Evolutionary conservation across 306 rosid species (phyloP), one percentile per base, ranked within the genome.

Genomic region (Biancaea sappan): DNA sequence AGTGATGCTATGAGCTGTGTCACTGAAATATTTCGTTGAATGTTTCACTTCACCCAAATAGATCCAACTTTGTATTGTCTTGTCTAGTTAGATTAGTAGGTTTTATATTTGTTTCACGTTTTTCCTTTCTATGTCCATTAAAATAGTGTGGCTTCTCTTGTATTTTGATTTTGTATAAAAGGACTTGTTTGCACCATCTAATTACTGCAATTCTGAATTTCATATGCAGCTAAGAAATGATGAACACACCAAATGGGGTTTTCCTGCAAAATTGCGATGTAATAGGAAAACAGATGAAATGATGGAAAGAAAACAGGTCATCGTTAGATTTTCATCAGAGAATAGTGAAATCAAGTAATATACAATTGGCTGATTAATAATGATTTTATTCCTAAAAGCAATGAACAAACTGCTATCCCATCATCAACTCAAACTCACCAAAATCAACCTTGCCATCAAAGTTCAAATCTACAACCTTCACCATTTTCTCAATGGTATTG

Each of bases 381-480:
- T 13, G 37, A 4, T 60, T 41, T 60, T 65, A 65, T 50, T 71
- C 67, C 72, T 65, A 70, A 57, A 65, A 48, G 13, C 8, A 79
- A 61, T 41, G 81, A 75, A 75, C 46, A 8, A 29, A 25, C 12
- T 41, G 34, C 57, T 80, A 73, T 44, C 90, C 87, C 97, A 91
- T 88, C 96, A 91, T 90, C 65, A 91, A 77, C 68, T 94, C 85
- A 74, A 91, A 91, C 95, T 91, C 96, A 66, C 59, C 51, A 76
- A 94, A 91, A 80, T 91, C 97, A 81, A 89, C 95, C 76, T 90
- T 91, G 5, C 98, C 96, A 84, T 91, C 96, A 48, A 88, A 86
- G 82, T 91, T 94, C 81, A 91, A 84, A 81, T 91, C 98, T 43
- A 80, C 97, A 84, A 86, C 92, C 69, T 77, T 83, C 18, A 89